Evolutionary conservation across 345 rosid species (phyloP), one percentile per base, ranked within the genome.

Genomic region (Eucalyptus pauciflora): DNA sequence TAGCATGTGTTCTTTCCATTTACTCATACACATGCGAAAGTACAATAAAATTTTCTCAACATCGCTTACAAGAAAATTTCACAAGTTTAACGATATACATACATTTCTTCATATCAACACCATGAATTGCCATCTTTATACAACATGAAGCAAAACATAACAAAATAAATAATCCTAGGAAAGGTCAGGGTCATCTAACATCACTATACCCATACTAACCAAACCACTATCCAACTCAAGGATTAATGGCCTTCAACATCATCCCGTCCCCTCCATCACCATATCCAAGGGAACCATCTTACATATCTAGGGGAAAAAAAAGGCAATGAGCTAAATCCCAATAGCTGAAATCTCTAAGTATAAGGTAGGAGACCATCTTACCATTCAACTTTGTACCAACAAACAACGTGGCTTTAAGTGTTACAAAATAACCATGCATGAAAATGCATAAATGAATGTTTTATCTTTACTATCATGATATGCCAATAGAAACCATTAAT

Each of bases 1-100:
- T 2, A 4, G 29, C n/a, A 0, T 25, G 5, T 56, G n/a, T 58
- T 6, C 64, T 58, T 58, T 58, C 64, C 29, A 58, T 58, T 58
- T 58, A 10, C n/a, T 24, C 29, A 24, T 24, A 58, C 1, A 25
- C n/a, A 58, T 58, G 64, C 3, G 0, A 0, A 58, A 58, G 29
- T 25, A 24, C 64, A 58, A 58, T 25, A 24, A 58, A 25, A 22
- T 58, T 22, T 22, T 58, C 64, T 9, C 64, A 10, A 22, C n/a
- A 10, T 58, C 13, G 1, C 64, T 10, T 4, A 24, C 6, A 58
- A 58, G 64, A 51, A 58, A 58, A 58, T 58, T 13, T 0, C 64
- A 58, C 3, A 0, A 58, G 64, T 58, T 58, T 58, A 58, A 58
- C 3, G 2, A 17, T 17, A 51, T 17, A 0, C 56, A 51, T 51